phyloP scores from a whole-genome alignment of 106 monocot species.

The Dendrobium chrysotoxum region DNA sequence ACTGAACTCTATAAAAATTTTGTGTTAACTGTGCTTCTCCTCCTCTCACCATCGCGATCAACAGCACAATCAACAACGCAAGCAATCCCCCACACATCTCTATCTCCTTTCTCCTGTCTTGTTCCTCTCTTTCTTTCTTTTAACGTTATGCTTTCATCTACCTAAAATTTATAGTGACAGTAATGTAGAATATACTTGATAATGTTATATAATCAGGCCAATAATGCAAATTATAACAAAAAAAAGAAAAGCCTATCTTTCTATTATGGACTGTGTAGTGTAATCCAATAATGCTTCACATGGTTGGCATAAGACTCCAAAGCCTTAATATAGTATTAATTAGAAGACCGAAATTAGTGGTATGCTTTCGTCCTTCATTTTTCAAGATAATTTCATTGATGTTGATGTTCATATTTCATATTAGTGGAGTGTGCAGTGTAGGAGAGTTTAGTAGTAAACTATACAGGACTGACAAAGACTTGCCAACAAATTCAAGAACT shows the following conservation, averaged over 20 bases:
- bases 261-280: background rate
- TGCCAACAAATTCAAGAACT: constrained; percentile 4
- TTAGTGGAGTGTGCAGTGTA: background rate
- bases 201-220: background rate
- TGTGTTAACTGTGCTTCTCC: constrained; percentile 17
- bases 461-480: background rate
- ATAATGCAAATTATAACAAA: background rate
- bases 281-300: background rate
- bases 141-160: too few relatives aligned
- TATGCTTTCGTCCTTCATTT: background rate
- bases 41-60: constrained; percentile 3
- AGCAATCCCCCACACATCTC: constrained; percentile 3
- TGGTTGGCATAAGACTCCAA: constrained; percentile 6
- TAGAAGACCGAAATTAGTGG: background rate
- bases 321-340: too few relatives aligned
- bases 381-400: background rate
- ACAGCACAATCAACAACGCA: constrained; percentile 3
- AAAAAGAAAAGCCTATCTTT: background rate
- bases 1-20: constrained; percentile 7
- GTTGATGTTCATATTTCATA: background rate
- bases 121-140: background rate
- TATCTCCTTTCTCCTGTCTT: constrained; percentile 3
- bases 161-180: background rate
- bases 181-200: background rate
- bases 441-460: background rate